Conservation (phyloP, 768 basidiomycete genomes). For the Suillus luteus region DNA sequence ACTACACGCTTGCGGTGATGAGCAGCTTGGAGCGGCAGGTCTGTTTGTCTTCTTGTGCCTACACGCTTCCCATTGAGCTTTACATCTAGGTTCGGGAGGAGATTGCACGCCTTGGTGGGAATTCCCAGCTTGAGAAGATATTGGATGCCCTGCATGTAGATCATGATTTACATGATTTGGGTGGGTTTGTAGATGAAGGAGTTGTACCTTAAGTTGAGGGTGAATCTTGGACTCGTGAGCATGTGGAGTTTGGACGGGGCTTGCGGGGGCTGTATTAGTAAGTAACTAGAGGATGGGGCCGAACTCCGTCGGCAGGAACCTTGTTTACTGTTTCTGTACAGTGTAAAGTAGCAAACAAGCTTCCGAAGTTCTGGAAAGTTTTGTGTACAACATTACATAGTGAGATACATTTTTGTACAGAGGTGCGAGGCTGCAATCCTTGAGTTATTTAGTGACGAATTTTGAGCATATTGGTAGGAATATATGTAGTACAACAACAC, state of each 20-base stretch:
- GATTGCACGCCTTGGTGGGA: constrained; percentile 77
- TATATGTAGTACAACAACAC: no score
- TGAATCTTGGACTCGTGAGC: background rate
- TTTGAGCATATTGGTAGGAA: no score
- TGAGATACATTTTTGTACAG: no score
- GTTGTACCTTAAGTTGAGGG: background rate
- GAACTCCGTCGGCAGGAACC: background rate
- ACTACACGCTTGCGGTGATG: constrained; percentile 78
- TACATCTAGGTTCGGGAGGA: constrained; percentile 52
- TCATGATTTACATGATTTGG: constrained; percentile 11
- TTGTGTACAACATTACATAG: no score
- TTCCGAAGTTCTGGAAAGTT: no score
- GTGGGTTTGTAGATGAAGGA: constrained; percentile 4
- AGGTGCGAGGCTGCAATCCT: no score
- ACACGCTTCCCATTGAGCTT: background rate
- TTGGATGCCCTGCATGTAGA: constrained; percentile 55
- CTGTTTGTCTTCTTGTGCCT: constrained; percentile 1
- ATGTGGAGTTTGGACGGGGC: background rate
- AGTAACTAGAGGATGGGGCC: background rate
- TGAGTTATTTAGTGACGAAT: no score
- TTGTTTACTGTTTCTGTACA: background rate
- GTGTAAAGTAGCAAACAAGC: background rate
- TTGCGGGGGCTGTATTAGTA: background rate
- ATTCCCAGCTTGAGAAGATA: constrained; percentile 58
- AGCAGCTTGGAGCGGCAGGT: constrained; percentile 61